phyloP scores from a whole-genome alignment of 2,329 filamentous ascomycete species.

The Emmonsiellopsis sp. region DNA sequence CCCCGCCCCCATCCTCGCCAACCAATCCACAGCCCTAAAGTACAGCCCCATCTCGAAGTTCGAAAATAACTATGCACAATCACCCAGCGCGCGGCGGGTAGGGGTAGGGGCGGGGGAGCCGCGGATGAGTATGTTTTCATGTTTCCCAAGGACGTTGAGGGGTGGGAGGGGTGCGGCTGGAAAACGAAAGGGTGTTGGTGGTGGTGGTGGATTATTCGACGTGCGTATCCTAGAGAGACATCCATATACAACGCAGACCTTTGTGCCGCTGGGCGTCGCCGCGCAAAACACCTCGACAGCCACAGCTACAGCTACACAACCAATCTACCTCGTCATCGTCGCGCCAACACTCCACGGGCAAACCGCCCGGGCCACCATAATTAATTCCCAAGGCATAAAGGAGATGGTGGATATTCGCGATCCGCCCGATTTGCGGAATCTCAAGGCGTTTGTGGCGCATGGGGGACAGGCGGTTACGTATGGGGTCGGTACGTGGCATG shows the following conservation, averaged over 20 bases:
- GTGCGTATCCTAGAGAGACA: conserved; percentile 78
- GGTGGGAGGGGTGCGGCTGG: conserved; percentile 1
- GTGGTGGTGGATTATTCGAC: conserved; percentile 43
- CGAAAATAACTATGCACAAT: conserved; percentile 57
- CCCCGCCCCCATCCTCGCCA: conserved; percentile 54
- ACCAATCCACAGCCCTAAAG: conserved; percentile 84
- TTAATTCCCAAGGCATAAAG: conserved; percentile 1
- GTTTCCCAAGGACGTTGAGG: conserved; percentile 43
- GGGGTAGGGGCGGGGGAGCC: conserved; percentile 38
- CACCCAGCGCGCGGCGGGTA: conserved; percentile 27
- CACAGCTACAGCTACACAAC: conserved; percentile 22
- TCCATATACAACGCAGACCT: conserved; percentile 90
- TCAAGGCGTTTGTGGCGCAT: conserved; percentile 71
- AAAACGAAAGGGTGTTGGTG: conserved; percentile 11
- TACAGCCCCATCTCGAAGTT: conserved; percentile 72
- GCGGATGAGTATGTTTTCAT: conserved; percentile 67
- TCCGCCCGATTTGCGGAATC: conserved; percentile 60
- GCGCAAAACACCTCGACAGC: conserved; percentile 17
- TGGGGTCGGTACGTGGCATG: conserved; percentile 86
- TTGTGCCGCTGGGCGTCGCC: conserved; percentile 56
- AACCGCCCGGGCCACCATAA: conserved; percentile 24
- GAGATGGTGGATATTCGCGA: conserved; percentile 31
- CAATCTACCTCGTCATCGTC: conserved; percentile 71
- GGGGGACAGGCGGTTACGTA: conserved; percentile 84
- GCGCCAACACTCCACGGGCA: conserved; percentile 59